Evolutionary conservation across 2,329 filamentous ascomycete species (phyloP).

Genomic region (Calonectria ilicicola): DNA sequence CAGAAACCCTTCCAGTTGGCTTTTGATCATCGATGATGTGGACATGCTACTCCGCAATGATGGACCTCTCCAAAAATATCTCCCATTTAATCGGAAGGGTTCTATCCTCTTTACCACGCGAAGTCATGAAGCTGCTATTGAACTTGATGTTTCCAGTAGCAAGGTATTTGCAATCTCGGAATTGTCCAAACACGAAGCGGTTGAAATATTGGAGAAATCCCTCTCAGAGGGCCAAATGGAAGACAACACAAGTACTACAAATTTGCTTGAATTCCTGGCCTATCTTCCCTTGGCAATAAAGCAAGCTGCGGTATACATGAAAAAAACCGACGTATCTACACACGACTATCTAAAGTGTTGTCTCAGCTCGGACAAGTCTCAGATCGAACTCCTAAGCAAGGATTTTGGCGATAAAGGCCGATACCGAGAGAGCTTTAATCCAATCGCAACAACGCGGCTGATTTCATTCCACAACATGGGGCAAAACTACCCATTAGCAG

Average conservation of each 20-base stretch:
- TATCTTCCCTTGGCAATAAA: conserved; percentile 50
- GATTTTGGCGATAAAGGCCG: conserved; percentile 46
- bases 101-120: conserved; percentile 38
- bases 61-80: conserved; percentile 35
- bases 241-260: conserved; percentile 26
- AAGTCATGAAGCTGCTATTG: conserved; percentile 16
- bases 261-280: conserved; percentile 45
- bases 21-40: conserved; percentile 57
- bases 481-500: conserved; percentile 38
- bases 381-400: conserved; percentile 42
- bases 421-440: conserved; percentile 41
- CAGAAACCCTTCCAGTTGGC: conserved; percentile 46
- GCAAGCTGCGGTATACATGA: conserved; percentile 52
- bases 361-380: conserved; percentile 29
- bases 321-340: conserved; percentile 37
- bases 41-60: conserved; percentile 42
- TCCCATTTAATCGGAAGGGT: conserved; percentile 40
- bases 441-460: conserved; percentile 48
- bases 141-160: conserved; percentile 15
- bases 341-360: conserved; percentile 42
- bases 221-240: conserved; percentile 32
- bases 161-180: conserved; percentile 29
- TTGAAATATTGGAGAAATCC: conserved; percentile 33
- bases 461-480: conserved; percentile 49
- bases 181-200: conserved; percentile 37